Percentiles rank a stretch among this genome's conserved stretches.
These are phyloP conservation scores for Discostella stelligera DNA, from an alignment of 352 stramenopile genomes.

Conservation along the genomic window DNA sequence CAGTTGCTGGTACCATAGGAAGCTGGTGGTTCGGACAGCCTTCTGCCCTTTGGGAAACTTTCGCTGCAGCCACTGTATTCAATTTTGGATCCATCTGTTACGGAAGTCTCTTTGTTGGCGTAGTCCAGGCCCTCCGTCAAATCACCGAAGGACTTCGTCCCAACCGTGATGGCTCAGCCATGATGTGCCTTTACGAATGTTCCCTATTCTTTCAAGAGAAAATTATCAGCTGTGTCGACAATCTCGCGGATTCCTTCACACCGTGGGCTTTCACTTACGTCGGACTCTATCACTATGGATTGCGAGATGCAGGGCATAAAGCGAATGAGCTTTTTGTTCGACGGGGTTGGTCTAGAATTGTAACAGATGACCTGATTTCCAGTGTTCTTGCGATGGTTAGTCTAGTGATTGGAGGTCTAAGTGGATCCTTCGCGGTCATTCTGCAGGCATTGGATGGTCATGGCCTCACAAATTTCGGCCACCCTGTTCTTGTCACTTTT, in stretches of 20 bases:
- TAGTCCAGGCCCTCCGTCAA: conserved; percentile 63
- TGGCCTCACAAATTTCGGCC: conserved; percentile 43
- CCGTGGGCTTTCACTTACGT: conserved; percentile 77
- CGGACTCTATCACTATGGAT: conserved; percentile 74
- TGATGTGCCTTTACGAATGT: conserved; percentile 75
- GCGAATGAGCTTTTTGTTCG: conserved; percentile 71
- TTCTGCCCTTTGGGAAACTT: conserved; percentile 46
- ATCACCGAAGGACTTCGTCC: conserved; percentile 65
- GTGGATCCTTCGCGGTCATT: conserved; percentile 64
- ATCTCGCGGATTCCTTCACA: conserved; percentile 62
- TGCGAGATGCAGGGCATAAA: conserved; percentile 62
- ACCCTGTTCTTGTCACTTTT: conserved; percentile 37
- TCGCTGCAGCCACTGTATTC: conserved; percentile 56
- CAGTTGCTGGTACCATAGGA: conserved; percentile 68
- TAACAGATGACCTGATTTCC: conserved; percentile 74
- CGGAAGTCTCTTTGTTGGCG: conserved; percentile 72
- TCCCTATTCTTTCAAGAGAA: conserved; percentile 63
- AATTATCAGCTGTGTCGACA: conserved; percentile 65
- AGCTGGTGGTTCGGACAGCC: conserved; percentile 73
- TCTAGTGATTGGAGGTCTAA: conserved; percentile 70
- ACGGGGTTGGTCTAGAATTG: conserved; percentile 74
- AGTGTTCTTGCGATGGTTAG: conserved; percentile 72
- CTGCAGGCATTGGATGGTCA: conserved; percentile 57
- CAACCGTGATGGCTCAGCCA: conserved; percentile 49
- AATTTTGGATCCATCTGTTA: conserved; percentile 79